Evolutionary conservation across 345 rosid genomes (phyloP).

Genomic region (Camelina sativa): DNA sequence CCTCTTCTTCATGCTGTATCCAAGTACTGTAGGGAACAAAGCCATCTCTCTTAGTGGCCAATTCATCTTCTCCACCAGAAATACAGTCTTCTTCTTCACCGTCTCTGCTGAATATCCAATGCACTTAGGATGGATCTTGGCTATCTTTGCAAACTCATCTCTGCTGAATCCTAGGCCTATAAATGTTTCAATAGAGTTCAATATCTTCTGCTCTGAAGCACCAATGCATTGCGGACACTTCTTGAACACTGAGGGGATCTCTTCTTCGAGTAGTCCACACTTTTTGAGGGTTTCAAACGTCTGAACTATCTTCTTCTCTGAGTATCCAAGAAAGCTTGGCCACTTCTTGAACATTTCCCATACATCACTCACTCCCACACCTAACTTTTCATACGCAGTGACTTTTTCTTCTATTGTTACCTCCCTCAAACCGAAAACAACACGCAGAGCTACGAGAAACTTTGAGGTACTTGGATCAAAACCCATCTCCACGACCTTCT

Average conservation of each 20-base stretch:
- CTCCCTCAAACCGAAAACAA: neutral
- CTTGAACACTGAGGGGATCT: neutral
- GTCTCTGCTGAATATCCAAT: neutral
- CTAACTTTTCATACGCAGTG: constrained; percentile 15
- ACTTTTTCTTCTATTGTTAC: constrained; percentile 22
- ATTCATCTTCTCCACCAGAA: constrained; percentile 13
- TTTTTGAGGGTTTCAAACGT: neutral
- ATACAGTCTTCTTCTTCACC: constrained; percentile 5
- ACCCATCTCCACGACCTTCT: constrained; percentile 24
- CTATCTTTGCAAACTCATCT: neutral
- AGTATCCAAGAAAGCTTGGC: constrained; percentile 9
- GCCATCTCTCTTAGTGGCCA: neutral
- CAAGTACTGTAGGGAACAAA: neutral
- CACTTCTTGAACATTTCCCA: constrained; percentile 34
- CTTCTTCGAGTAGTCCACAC: neutral
- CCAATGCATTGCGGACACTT: neutral
- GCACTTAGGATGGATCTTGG: neutral
- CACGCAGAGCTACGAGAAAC: constrained; percentile 30
- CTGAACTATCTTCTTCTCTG: constrained; percentile 7
- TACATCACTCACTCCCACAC: constrained; percentile 38
- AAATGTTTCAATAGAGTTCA: neutral
- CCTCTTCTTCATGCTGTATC: constrained; percentile 43
- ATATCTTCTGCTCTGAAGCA: neutral
- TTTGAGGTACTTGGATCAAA: constrained; percentile 29
- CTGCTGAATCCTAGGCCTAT: constrained; percentile 3